phyloP scores from a whole-genome alignment of 2,329 filamentous ascomycete species.

The Colletotrichum siamense region DNA sequence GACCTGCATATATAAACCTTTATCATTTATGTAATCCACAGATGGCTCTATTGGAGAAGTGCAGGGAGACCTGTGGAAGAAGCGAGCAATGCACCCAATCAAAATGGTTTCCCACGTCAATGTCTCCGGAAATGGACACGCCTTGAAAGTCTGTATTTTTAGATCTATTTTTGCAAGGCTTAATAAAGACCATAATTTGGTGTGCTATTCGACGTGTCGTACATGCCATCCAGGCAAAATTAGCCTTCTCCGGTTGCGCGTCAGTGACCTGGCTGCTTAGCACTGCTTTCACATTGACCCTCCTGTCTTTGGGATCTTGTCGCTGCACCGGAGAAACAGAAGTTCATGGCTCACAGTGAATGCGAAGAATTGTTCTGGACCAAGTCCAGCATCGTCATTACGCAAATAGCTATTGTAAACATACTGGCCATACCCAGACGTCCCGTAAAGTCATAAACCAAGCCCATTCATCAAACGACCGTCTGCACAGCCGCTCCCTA shows the following conservation, averaged over 20 bases:
- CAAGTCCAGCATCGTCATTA: background rate
- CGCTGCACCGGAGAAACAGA: background rate
- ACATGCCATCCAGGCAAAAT: background rate
- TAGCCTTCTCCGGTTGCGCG: background rate
- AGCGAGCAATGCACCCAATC: background rate
- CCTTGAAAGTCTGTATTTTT: background rate
- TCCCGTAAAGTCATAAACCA: background rate
- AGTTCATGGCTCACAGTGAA: background rate
- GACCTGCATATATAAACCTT: background rate
- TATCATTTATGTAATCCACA: background rate
- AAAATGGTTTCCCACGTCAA: background rate
- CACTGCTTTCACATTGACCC: background rate
- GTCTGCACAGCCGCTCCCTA: background rate
- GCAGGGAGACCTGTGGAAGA: background rate
- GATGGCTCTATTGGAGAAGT: background rate
- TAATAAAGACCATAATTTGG: background rate
- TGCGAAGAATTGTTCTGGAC: background rate
- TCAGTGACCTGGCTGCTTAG: background rate
- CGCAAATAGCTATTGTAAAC: background rate
- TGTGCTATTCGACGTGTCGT: background rate
- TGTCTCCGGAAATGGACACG: background rate
- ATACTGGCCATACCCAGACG: background rate
- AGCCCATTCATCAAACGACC: background rate
- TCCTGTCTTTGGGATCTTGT: background rate
- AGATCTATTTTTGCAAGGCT: background rate